Base-by-base conservation (phyloP, 345 rosid genomes). In the Brassica carinata region DNA sequence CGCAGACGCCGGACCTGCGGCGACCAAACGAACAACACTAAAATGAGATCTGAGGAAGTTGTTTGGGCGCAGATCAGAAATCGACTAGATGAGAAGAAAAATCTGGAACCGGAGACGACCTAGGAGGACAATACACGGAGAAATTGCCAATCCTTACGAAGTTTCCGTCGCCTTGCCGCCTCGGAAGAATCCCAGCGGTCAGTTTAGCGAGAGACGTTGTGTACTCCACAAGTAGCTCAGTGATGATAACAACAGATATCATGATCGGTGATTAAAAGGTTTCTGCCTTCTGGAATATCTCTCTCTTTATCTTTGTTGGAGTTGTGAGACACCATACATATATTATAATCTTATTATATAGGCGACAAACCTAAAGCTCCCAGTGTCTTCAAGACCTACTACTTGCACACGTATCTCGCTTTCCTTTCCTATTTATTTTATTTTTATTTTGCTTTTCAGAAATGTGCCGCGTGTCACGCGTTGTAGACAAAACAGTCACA, bases 151-250 rank as follows among this genome's bases (percentile, higher is more conserved):
- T n/a, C n/a, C n/a, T n/a, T n/a, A n/a, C n/a, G n/a, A n/a, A n/a
- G n/a, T n/a, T n/a, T n/a, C n/a, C n/a, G n/a, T n/a, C n/a, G n/a
- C 75, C 71, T 19, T 4, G 79, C 70, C 71, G 75, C 7, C 59
- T 79, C 0, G 82, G 85, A 43, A 86, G 38, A 58, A 86, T 61
- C 31, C 59, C 80, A 75, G 77, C 83, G 5, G 86, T 67, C 53
- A 85, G 51, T 78, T 82, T 83, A 0, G 89, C 84, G 51, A 91
- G 71, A 23, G 85, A 87, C 67, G 36, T 67, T 81, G 87, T 80
- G 86, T 84, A 91, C 45, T 81, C 93, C 61, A 75, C 85, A 71
- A 91, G 15, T 31, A 90, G 77, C 86, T 84, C 88, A 64, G 87
- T 82, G 71, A 85, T 58, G 27, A 64, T 67, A 30, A 86, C 80